These are phyloP conservation scores for Diaporthe caulivora DNA, from an alignment of 2,329 filamentous ascomycete species.

Conservation along the genomic window DNA sequence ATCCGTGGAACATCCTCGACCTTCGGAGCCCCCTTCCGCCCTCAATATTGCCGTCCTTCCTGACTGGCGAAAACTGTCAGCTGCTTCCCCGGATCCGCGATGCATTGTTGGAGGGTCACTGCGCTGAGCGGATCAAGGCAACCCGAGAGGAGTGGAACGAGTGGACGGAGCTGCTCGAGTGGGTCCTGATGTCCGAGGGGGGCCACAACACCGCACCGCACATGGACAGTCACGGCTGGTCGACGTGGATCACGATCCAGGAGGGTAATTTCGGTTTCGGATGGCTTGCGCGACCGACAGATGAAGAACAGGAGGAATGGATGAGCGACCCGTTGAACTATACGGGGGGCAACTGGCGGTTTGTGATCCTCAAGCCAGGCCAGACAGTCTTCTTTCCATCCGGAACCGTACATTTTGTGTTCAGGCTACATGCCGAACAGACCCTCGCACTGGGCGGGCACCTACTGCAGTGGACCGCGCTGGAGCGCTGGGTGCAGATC, in stretches of 20 bases:
- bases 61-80: constrained; percentile 47
- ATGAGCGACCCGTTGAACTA: constrained; percentile 43
- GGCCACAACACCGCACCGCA: constrained; percentile 51
- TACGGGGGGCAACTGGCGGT: constrained; percentile 48
- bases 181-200: constrained; percentile 50
- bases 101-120: constrained; percentile 53
- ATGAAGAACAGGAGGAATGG: constrained; percentile 45
- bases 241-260: constrained; percentile 52
- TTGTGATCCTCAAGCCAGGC: constrained; percentile 48
- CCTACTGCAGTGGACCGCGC: constrained; percentile 50
- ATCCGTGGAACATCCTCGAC: constrained; percentile 48
- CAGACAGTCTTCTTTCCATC: constrained; percentile 51
- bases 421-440: constrained; percentile 44
- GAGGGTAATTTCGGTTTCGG: constrained; percentile 49
- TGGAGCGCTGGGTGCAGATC: constrained; percentile 48
- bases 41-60: constrained; percentile 44
- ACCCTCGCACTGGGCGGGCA: constrained; percentile 51
- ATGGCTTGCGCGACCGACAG: constrained; percentile 48
- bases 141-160: constrained; percentile 48
- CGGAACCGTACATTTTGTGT: constrained; percentile 52
- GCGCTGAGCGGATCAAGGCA: constrained; percentile 46
- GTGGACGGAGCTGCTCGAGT: constrained; percentile 50
- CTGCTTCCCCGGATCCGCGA: constrained; percentile 47
- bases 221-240: constrained; percentile 50
- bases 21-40: constrained; percentile 46